Evolutionary conservation across 1,284 basidiomycete genomes (phyloP).

Genomic region (Wolfiporia cocos): DNA sequence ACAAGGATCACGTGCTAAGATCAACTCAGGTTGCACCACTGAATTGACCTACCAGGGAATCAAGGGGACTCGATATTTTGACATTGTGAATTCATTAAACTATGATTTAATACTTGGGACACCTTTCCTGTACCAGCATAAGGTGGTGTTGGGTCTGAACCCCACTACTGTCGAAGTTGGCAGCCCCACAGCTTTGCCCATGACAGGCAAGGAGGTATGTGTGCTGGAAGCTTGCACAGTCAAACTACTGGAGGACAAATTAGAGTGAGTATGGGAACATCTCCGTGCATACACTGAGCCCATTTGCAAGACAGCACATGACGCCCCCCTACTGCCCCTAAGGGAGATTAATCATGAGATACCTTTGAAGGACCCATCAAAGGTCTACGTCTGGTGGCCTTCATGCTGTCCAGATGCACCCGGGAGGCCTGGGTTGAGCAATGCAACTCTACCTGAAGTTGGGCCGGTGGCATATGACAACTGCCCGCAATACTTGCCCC

Average conservation of each 20-base stretch:
- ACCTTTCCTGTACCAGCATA: slow-evolving; percentile 23
- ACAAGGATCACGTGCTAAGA: slow-evolving; percentile 25
- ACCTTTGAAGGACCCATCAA: slow-evolving; percentile 29
- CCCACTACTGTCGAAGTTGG: slow-evolving; percentile 16
- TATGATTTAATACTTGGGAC: slow-evolving; percentile 26
- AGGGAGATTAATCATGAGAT: slow-evolving; percentile 33
- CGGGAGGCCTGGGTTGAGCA: slow-evolving; percentile 22
- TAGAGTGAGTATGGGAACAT: slow-evolving; percentile 12
- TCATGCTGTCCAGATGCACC: slow-evolving; percentile 25
- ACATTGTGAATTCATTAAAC: slow-evolving; percentile 22
- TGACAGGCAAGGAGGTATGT: slow-evolving; percentile 14
- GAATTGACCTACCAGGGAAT: slow-evolving; percentile 26
- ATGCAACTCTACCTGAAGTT: slow-evolving; percentile 22
- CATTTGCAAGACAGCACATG: slow-evolving; percentile 21
- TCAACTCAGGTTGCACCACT: slow-evolving; percentile 19
- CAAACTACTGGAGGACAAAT: slow-evolving; percentile 11
- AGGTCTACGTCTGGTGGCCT: slow-evolving; percentile 25
- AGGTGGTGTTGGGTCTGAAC: slow-evolving; percentile 17
- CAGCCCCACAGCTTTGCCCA: slow-evolving; percentile 4
- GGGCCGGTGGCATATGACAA: slow-evolving; percentile 23
- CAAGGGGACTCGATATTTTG: slow-evolving; percentile 18
- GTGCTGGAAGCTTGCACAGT: slow-evolving; percentile 11
- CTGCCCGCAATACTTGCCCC: slow-evolving; percentile 26
- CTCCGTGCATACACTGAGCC: slow-evolving; percentile 16
- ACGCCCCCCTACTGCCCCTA: slow-evolving; percentile 26